Evolutionary conservation across 257 asterid species (phyloP).

Genomic region (Solanum tarijense): DNA sequence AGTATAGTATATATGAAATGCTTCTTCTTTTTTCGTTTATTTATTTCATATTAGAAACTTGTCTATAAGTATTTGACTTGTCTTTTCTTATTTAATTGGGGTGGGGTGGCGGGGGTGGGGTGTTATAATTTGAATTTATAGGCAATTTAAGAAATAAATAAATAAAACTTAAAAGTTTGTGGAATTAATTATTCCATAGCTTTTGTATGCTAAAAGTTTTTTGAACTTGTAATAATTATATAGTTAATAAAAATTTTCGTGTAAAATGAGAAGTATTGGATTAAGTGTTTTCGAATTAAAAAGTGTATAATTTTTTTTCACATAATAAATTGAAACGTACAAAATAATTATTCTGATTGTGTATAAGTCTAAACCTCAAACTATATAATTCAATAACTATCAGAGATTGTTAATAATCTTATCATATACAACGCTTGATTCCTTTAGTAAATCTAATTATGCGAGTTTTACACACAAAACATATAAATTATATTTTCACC

Average conservation of each 20-base stretch:
- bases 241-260: not conserved
- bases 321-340: not conserved
- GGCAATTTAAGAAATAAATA: not conserved
- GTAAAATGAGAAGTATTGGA: not conserved
- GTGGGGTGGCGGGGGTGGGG: too few relatives aligned
- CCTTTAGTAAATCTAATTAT: not conserved
- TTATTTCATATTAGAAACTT: not conserved
- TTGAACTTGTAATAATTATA: not conserved
- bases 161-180: too few relatives aligned
- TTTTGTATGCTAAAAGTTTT: not conserved
- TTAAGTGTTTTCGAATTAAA: not conserved
- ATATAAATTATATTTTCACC: not conserved
- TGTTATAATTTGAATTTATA: not conserved
- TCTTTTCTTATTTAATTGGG: not conserved
- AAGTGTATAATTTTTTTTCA: not conserved
- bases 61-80: not conserved
- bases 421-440: not conserved
- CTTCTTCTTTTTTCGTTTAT: not conserved
- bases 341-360: not conserved
- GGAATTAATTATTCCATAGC: not conserved
- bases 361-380: not conserved
- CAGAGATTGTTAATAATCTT: too few relatives aligned
- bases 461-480: not conserved
- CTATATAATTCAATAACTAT: not conserved
- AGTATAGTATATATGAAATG: not conserved